Evolutionary conservation across 2,329 filamentous ascomycete genomes (phyloP).

Genomic region (Alternaria metachromatica): DNA sequence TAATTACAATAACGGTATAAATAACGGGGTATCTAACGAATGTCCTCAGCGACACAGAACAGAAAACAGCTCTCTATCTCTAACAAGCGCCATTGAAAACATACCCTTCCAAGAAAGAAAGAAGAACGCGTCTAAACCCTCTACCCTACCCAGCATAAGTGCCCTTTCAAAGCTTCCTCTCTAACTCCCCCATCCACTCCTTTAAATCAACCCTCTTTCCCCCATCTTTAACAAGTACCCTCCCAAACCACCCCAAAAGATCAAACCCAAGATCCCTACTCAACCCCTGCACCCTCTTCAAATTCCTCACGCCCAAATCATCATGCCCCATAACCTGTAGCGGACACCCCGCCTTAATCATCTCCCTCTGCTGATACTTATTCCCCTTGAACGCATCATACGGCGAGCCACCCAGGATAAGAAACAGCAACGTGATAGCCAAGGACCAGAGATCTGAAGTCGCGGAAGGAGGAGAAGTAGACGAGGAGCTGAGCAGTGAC

Average conservation of each 20-base stretch:
- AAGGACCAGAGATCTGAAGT: conserved; percentile 55
- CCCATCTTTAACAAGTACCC: conserved; percentile 41
- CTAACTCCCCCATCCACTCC: conserved; percentile 36
- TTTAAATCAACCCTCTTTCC: conserved; percentile 41
- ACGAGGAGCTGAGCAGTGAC: conserved; percentile 28
- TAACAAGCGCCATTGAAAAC: background rate
- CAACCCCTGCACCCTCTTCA: conserved; percentile 41
- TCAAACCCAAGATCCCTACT: conserved; percentile 28
- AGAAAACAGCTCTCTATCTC: background rate
- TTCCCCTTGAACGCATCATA: conserved; percentile 51
- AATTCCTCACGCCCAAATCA: conserved; percentile 41
- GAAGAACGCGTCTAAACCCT: background rate
- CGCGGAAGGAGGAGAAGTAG: conserved; percentile 37
- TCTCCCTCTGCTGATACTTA: conserved; percentile 52
- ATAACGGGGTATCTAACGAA: background rate
- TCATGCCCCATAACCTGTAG: conserved; percentile 48
- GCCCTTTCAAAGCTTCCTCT: background rate
- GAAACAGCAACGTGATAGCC: conserved; percentile 53
- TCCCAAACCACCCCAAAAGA: conserved; percentile 46
- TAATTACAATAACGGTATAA: background rate
- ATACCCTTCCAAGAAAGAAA: background rate
- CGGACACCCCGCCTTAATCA: conserved; percentile 53
- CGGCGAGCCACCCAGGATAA: conserved; percentile 52
- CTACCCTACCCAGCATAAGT: background rate
- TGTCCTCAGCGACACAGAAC: background rate